Evolutionary conservation across 78 protist genomes (phyloP), one percentile per base, ranked within the genome.

Genomic region (Dictyostelium capitatum): DNA sequence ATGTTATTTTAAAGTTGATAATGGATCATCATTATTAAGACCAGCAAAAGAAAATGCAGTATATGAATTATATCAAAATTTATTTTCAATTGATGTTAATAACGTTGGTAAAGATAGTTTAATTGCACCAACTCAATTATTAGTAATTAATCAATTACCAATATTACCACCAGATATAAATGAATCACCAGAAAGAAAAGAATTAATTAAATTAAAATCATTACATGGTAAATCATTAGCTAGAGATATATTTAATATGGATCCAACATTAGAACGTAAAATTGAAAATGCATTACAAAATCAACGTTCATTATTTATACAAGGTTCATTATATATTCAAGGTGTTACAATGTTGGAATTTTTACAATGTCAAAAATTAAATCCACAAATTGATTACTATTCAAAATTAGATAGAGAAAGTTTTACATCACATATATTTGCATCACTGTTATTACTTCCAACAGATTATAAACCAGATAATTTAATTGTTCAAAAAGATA

Each of bases 21-120:
- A 65, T 12, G 73, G 73, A 5, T 65, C 73, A 6, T 10, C 9
- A 4, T 14, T 65, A 30, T 32, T 65, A 4, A 23, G 73, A 14
- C 73, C 73, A 14, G 73, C 73, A 28, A 65, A 30, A 30, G 73
- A 65, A 32, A 65, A 65, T 65, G 73, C 73, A 14, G 73, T 65
- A 14, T 65, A 11, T 14, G n/a, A 23, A 65, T 65, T 65, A 14
- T 65, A 65, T 30, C 23, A 65, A 65, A 0, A 11, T 25, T 41
- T 65, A 10, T 65, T 30, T 14, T 20, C 17, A 0, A 23, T 19
- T 14, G 43, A 37, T 37, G n/a, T n/a, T n/a, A 37, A 37, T 37
- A 37, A 37, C n/a, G n/a, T n/a, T n/a, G n/a, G n/a, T 37, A 37
- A 37, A 37, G 73, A 65, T 30, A 65, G 28, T 28, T 65, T 28